Percentiles rank a stretch among this genome's conserved stretches.
phyloP scores from a whole-genome alignment of 768 basidiomycete species.

The Rubroboletus pulcherrimus region DNA sequence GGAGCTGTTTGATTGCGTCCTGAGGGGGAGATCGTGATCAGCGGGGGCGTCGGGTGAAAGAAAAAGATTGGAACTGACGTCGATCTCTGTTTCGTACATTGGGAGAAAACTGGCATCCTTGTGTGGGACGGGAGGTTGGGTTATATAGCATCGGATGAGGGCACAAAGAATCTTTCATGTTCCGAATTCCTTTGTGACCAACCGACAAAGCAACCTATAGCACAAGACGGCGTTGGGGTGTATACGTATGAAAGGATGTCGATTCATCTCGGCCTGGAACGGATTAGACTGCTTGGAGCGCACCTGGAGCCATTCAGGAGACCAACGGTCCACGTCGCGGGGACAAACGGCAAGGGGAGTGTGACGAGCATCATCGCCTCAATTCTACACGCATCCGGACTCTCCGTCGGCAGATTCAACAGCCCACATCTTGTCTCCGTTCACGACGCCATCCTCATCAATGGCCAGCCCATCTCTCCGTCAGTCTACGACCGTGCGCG shows the following conservation, averaged over 20 bases:
- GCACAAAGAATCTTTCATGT: background rate
- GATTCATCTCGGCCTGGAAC: conserved; percentile 65
- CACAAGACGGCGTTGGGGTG: background rate
- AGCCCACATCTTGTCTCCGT: conserved; percentile 84
- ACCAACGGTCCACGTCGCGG: conserved; percentile 87
- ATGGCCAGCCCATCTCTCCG: conserved; percentile 48
- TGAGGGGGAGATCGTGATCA: conserved; percentile 3
- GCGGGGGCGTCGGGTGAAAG: background rate
- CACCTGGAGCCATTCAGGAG: conserved; percentile 61
- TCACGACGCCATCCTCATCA: conserved; percentile 72
- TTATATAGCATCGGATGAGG: background rate
- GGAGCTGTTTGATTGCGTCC: conserved; percentile 20
- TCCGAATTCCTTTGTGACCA: background rate
- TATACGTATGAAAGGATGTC: conserved; percentile 40
- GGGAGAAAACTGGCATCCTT: background rate
- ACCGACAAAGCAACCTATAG: background rate
- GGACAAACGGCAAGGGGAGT: conserved; percentile 97
- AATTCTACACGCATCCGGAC: conserved; percentile 54
- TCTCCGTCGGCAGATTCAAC: conserved; percentile 81
- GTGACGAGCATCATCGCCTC: conserved; percentile 81
- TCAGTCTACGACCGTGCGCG: conserved; percentile 47
- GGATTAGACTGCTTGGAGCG: conserved; percentile 49
- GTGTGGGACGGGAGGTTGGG: background rate
- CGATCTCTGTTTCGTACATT: conserved; percentile 20
- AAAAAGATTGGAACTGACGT: conserved; percentile 6